These are phyloP conservation scores for Parachaetomium inaequale DNA, from an alignment of 495 filamentous ascomycete species.

Conservation along the genomic window DNA sequence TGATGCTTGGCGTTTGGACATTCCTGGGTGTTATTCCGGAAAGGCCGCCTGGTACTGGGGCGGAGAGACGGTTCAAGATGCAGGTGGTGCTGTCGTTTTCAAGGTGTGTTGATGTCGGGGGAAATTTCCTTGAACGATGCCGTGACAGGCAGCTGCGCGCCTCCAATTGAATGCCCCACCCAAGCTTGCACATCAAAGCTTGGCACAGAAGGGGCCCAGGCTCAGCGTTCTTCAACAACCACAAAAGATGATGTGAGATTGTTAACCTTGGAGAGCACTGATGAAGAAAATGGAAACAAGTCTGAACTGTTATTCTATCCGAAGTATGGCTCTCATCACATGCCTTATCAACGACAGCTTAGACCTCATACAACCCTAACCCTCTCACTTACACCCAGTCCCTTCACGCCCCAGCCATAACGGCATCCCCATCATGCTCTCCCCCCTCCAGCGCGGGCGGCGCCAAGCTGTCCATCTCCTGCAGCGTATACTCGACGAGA, in stretches of 20 bases:
- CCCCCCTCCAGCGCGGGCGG: slow-evolving; percentile 35
- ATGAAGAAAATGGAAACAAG: background rate
- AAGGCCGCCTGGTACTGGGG: background rate
- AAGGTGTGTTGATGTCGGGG: background rate
- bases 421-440: slow-evolving; percentile 37
- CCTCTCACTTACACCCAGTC: slow-evolving; percentile 4
- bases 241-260: background rate
- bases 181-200: slow-evolving; percentile 2
- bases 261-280: too few relatives aligned
- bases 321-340: background rate
- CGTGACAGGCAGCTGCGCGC: background rate
- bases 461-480: slow-evolving; percentile 81
- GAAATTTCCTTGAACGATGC: slow-evolving; percentile 9
- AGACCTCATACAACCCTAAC: background rate
- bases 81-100: background rate
- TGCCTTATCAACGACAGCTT: background rate
- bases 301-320: background rate
- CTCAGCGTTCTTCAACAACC: background rate
- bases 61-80: background rate
- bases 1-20: slow-evolving; percentile 68
- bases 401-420: slow-evolving; percentile 40
- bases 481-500: slow-evolving; percentile 84
- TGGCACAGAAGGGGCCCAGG: background rate
- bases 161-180: slow-evolving; percentile 9
- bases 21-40: background rate